Base-by-base conservation (phyloP, 2,329 filamentous ascomycete genomes). In the Fusarium siculi region DNA sequence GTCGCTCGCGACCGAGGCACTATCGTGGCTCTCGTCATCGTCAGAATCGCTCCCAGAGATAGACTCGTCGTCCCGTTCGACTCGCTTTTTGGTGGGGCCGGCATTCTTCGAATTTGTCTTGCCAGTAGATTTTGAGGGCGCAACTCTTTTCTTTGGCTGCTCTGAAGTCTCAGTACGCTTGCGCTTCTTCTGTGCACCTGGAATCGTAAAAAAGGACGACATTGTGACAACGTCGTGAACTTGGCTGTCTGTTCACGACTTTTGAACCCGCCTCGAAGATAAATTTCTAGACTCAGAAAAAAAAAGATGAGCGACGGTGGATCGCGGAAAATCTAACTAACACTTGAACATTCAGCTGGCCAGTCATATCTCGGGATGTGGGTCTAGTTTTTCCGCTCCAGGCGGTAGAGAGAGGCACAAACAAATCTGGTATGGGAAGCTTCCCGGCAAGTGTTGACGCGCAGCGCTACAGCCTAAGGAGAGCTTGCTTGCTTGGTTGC, bases 191-290 rank as follows among this genome's bases (percentile, higher is more conserved):
- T 96, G 93, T 56, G 93, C 92, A 44, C 93, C 93, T 10, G 96
- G 95, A 43, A 92, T 86, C 57, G 95, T 97, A 84, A 99, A 99
- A 84, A 98, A 99, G 43, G 95, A 97, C 79, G 96, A 97, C 95
- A 97, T 97, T 75, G 74, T 85, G 76, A 78, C 71, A 76, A 66
- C 50, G 68, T 59, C 72, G 72, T 62, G 59, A 66, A 52, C 70
- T 77, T 75, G 73, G 70, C 69, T 79, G 73, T 70, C 69, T 79
- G 65, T 67, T 76, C 66, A 72, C 73, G 65, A 74, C 71, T 73
- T 78, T 77, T 59, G 65, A 74, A 70, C 79, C 77, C 75, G 71
- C 77, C 75, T 79, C 68, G 67, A 69, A 73, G 64, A 70, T 78
- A 73, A 77, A 75, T 77, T 77, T 79, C 75, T 75, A 63, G 75